Conservation (phyloP, 2,329 filamentous ascomycete species). For the Coniochaeta sp. region DNA sequence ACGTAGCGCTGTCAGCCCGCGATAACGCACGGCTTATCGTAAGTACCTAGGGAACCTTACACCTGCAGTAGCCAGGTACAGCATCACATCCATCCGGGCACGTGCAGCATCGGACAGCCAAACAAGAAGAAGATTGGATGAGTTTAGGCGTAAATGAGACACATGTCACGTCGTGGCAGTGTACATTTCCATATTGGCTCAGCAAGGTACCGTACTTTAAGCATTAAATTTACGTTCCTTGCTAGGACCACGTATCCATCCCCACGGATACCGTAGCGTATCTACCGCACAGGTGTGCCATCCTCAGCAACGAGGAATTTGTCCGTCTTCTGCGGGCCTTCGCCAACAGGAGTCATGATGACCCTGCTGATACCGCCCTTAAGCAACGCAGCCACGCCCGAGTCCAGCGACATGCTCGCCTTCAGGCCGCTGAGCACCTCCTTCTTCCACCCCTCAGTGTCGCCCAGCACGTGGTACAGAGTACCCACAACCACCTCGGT, state of each 20-base stretch:
- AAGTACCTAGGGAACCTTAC: no score
- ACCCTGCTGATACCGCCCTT: slow-evolving; percentile 78
- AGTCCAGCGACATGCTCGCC: slow-evolving; percentile 52
- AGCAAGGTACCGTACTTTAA: no score
- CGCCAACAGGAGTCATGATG: slow-evolving; percentile 85
- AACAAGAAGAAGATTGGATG: no score
- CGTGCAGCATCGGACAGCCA: background rate
- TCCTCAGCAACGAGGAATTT: slow-evolving; percentile 66
- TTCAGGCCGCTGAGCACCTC: slow-evolving; percentile 40
- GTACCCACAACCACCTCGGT: slow-evolving; percentile 65
- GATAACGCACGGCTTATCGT: background rate
- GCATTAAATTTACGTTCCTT: background rate
- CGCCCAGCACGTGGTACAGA: slow-evolving; percentile 60
- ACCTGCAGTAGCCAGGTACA: background rate
- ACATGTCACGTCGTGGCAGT: background rate
- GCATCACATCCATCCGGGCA: background rate
- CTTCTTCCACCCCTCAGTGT: slow-evolving; percentile 64
- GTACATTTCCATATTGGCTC: background rate
- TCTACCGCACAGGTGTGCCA: slow-evolving; percentile 39
- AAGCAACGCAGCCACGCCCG: slow-evolving; percentile 56
- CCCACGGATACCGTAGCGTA: slow-evolving; percentile 1
- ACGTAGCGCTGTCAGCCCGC: background rate
- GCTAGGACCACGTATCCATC: background rate
- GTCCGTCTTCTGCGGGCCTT: slow-evolving; percentile 75
- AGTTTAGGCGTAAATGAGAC: background rate